These are phyloP conservation scores for Trichoderma sp. DNA, from an alignment of 2,329 filamentous ascomycete species.

Conservation along the genomic window DNA sequence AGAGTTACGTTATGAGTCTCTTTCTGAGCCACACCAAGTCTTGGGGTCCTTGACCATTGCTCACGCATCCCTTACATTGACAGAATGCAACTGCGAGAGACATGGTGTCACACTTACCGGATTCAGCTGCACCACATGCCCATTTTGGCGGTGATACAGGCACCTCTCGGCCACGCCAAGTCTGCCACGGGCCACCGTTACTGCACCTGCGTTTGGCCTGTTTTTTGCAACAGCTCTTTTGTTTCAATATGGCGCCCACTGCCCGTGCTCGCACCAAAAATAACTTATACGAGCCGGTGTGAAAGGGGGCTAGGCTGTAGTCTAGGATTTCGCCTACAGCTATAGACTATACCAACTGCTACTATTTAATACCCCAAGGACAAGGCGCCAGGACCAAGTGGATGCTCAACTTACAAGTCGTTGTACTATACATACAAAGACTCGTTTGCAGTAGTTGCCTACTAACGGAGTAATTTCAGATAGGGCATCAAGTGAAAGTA, in stretches of 20 bases:
- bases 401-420: neutral
- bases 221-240: neutral
- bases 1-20: conserved; percentile 10
- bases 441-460: conserved; percentile 3
- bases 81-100: neutral
- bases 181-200: neutral
- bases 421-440: neutral
- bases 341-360: neutral
- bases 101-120: neutral
- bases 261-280: neutral
- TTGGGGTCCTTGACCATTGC: neutral
- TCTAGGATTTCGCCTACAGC: neutral
- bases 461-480: neutral
- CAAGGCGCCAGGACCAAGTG: neutral
- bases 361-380: neutral
- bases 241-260: neutral
- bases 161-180: neutral
- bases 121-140: conserved; percentile 16
- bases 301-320: neutral
- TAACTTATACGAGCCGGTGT: neutral
- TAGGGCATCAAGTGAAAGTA: neutral
- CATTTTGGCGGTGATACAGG: neutral
- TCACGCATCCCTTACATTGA: conserved; percentile 1
- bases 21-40: neutral
- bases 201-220: neutral